Base-by-base conservation (phyloP, 2,329 filamentous ascomycete genomes). In the Colletotrichum sidae region DNA sequence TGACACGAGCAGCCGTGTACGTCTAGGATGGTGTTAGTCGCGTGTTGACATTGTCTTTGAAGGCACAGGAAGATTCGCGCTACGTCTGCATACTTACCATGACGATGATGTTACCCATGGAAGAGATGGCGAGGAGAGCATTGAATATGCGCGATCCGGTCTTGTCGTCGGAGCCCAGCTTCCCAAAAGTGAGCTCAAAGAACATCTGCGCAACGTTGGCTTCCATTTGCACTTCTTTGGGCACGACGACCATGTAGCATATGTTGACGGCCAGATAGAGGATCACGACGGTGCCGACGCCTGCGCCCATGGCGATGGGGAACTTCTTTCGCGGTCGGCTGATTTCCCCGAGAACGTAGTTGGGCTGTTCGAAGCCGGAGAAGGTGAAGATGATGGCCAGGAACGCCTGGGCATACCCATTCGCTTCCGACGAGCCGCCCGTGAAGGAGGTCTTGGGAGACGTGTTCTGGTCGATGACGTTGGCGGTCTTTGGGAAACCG, bases 101-200 rank as follows among this genome's bases (percentile, higher is more conserved):
- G 17, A 84, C 83, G 11, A 87, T 77, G 46, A 88, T 82, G 69
- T 88, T 87, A 0, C 86, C 85, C 53, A 88, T 78, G 33, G 80
- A 83, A 2, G 83, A 85, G 34, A 88, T 73, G 4, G 86, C 84
- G 7, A 86, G 76, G 46, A 88, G 80, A 0, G 78, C 81, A 12
- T 83, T 78, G 64, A 86, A 77, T 8, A 84, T 78, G 1, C 76
- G 74, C 6, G 74, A 69, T 8, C 73, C 74, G 5, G 70, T 64
- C 1, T 70, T 60, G 3, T 72, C 71, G 12, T 73, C 55, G 2
- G 67, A 25, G 7, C 54, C 75, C 8, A 79, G 65, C 12, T 71
- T 57, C 12, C 75, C 74, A 13, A 75, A 67, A 0, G 75, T 76
- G 13, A 70, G 57, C 64, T 77, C 49, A 34, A 81, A 78, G 68